A percentile compares a stretch with the other conserved stretches of the same genome.
Evolutionary conservation across 1,284 basidiomycete genomes (phyloP).

Genomic region (Malassezia sp.): DNA sequence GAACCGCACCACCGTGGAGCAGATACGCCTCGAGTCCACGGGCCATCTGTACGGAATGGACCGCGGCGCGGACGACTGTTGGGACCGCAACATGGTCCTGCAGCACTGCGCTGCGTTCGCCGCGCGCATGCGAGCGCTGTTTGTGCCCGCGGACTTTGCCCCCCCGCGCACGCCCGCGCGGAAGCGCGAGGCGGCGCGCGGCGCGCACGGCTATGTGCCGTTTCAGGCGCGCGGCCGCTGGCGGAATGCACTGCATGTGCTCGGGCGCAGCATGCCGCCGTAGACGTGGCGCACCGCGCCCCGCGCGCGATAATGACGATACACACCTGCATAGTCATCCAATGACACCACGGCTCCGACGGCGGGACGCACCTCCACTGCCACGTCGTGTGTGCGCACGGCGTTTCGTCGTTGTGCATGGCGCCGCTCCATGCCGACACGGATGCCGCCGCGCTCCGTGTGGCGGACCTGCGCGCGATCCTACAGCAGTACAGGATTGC

Average conservation of each 20-base stretch:
- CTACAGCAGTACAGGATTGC: conserved; percentile 1
- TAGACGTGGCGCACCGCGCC: too few relatives aligned
- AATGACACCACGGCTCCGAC: too few relatives aligned
- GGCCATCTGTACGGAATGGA: conserved; percentile 27
- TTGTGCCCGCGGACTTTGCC: conserved; percentile 7
- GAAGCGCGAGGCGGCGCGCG: neutral
- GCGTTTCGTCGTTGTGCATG: neutral
- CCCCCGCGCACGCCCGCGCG: conserved; percentile 1
- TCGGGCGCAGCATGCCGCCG: conserved; percentile 4
- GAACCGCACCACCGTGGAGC: conserved; percentile 43
- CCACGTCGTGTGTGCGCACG: neutral
- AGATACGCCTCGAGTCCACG: conserved; percentile 38
- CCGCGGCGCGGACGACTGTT: conserved; percentile 4
- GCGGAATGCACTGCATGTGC: conserved; percentile 4
- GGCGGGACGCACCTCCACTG: neutral
- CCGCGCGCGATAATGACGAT: too few relatives aligned
- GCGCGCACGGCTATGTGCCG: conserved; percentile 1
- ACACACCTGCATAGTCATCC: too few relatives aligned
- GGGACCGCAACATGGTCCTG: neutral
- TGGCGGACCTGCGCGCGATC: conserved; percentile 7
- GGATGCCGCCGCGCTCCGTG: conserved; percentile 10
- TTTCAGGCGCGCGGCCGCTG: conserved; percentile 1
- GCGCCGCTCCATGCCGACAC: neutral
- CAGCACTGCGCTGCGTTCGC: neutral
- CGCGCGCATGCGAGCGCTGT: conserved; percentile 1